phyloP scores from a whole-genome alignment of 805 yeast genomes.

The Tanozyma kutaoensis region DNA sequence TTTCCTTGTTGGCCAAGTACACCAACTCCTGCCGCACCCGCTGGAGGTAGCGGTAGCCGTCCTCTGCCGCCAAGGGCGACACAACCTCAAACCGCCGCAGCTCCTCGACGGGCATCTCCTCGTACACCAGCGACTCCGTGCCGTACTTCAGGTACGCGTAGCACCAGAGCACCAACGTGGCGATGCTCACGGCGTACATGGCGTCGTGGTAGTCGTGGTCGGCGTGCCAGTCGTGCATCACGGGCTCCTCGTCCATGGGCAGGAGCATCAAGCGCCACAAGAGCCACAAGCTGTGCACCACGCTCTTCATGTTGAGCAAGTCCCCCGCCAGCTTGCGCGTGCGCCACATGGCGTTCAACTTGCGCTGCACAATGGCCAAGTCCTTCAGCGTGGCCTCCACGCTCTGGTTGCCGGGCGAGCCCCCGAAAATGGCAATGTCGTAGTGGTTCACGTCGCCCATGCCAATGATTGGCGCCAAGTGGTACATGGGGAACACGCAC shows the following conservation, averaged over 20 bases:
- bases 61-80: conserved; percentile 18
- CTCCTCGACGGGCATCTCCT: conserved; percentile 5
- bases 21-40: conserved; percentile 32
- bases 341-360: conserved; percentile 20
- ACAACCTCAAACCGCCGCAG: conserved; percentile 2
- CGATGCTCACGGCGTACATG: conserved; percentile 24
- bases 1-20: conserved; percentile 23
- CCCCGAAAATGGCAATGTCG: conserved; percentile 68
- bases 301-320: conserved; percentile 23
- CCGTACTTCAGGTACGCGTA: conserved; percentile 36
- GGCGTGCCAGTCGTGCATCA: too few relatives aligned
- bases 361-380: conserved; percentile 17
- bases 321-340: conserved; percentile 20
- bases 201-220: conserved; percentile 36
- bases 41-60: conserved; percentile 35
- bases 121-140: conserved; percentile 23
- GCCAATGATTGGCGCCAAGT: conserved; percentile 55
- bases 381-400: conserved; percentile 25
- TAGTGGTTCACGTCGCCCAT: conserved; percentile 55
- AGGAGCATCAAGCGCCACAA: conserved; percentile 48
- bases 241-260: conserved; percentile 37
- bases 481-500: conserved; percentile 57
- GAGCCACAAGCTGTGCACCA: conserved; percentile 48
- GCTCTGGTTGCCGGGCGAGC: conserved; percentile 59
- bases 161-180: conserved; percentile 36